These are phyloP conservation scores for Hemileccinum impolitum DNA, from an alignment of 768 basidiomycete genomes.

Conservation along the genomic window DNA sequence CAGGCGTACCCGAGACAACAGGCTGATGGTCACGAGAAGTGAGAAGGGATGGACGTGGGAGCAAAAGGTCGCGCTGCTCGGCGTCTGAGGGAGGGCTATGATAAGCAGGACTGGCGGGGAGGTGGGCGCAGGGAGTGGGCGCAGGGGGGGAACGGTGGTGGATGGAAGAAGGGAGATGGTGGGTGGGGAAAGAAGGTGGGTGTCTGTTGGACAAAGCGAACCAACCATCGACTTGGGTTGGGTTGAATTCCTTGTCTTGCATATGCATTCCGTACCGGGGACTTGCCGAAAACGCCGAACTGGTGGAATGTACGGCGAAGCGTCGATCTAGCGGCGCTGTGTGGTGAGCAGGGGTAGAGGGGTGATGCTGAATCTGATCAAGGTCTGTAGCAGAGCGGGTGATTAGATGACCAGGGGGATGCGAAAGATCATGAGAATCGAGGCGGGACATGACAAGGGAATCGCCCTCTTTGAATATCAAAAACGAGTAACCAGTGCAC, in stretches of 20 bases:
- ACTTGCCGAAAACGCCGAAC: slow-evolving; percentile 26
- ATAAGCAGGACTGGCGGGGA: slow-evolving; percentile 15
- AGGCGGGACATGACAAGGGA: slow-evolving; percentile 39
- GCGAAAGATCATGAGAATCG: slow-evolving; percentile 42
- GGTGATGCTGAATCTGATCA: slow-evolving; percentile 24
- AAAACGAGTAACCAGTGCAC: slow-evolving; percentile 29
- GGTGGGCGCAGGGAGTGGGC: slow-evolving; percentile 21
- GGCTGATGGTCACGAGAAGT: slow-evolving; percentile 18
- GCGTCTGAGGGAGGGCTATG: slow-evolving; percentile 17
- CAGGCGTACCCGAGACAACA: slow-evolving; percentile 10
- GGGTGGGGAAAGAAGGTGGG: slow-evolving; percentile 21
- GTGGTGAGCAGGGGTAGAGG: slow-evolving; percentile 10
- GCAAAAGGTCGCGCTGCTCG: slow-evolving; percentile 17
- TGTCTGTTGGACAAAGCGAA: slow-evolving; percentile 34
- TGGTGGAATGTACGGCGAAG: slow-evolving; percentile 14
- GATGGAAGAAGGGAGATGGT: slow-evolving; percentile 40
- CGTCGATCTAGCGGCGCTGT: slow-evolving; percentile 23
- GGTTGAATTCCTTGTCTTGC: slow-evolving; percentile 37
- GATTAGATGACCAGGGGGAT: slow-evolving; percentile 28
- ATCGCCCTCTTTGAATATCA: slow-evolving; percentile 22
- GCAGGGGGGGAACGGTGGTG: slow-evolving; percentile 42
- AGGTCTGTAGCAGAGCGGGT: slow-evolving; percentile 30
- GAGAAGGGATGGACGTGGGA: slow-evolving; percentile 17
- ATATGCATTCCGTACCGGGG: slow-evolving; percentile 35
- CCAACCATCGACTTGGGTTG: slow-evolving; percentile 29